Evolutionary conservation across 768 basidiomycete species (phyloP), one percentile per base, ranked within the genome.

Genomic region (Lactarius indigo): DNA sequence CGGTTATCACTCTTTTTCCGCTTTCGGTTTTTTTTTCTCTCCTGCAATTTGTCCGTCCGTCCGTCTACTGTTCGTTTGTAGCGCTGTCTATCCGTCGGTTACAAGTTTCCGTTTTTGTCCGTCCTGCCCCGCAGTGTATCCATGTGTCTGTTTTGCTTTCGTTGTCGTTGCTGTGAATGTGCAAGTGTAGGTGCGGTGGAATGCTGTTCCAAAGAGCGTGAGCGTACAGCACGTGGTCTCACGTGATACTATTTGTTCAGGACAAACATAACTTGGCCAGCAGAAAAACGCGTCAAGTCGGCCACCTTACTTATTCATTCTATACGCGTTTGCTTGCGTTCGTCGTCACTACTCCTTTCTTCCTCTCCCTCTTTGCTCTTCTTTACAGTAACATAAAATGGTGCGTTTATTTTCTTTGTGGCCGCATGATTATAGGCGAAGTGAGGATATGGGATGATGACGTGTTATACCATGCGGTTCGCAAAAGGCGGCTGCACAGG

Each of bases 401-500:
- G 55, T 52, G 5, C 47, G 47, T 50, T 50, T 26, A 5, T 2
- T 23, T 23, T 26, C n/a, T 47, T 47, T 6, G 23, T 50, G n/a
- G 13, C 9, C 3, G 4, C 4, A 10, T 5, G 23, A 13, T 39
- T 39, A 12, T 17, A 39, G 15, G 37, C 37, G 8, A 50, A 50
- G 23, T 50, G 1, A 12, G 47, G 13, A 50, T 12, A 13, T 10
- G 47, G 50, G 26, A 6, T 52, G 50, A 52, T 52, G 50, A 52
- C 50, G 50, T 52, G 50, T 26, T 52, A 13, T 5, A 6, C 6
- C n/a, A n/a, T n/a, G 41, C 41, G 15, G 17, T 41, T 41, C 26
- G 13, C 23, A 56, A 10, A 55, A 52, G 26, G 50, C 50, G 89
- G 90, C 91, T 80, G 80, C 90, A 69, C 91, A 92, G 79, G 90